Evolutionary conservation across 345 rosid species (phyloP), one percentile per base, ranked within the genome.

Genomic region (Eucalyptus coolabah): DNA sequence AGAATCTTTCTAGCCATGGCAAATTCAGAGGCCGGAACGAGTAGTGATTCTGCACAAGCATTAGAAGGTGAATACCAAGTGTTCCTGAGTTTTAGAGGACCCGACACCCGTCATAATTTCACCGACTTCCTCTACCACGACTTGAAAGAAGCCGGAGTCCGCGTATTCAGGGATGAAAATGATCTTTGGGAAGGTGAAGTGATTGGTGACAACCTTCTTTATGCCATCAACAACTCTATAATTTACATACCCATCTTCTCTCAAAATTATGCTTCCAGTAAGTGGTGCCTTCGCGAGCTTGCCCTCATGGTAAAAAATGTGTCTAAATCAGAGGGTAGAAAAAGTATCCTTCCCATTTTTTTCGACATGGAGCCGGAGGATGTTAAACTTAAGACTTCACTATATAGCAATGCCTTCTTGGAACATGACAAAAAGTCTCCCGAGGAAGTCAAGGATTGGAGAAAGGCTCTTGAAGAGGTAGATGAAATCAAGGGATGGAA

Each of bases 381-480:
- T 13, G 9, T 63, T 12, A 13, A 63, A 63, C 34, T 63, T 30
- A 30, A 63, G 3, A 28, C 17, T 12, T 1, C 67, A 6, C 32
- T 2, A 6, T 7, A 44, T 44, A 7, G 45, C 44, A 2, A 60
- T 26, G 4, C 4, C 12, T 3, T 60, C 0, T 3, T 1, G 67
- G 16, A 28, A 26, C 67, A 60, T 13, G 4, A 13, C 3, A 2
- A 0, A 0, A 6, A 13, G 9, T 60, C 0, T 60, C 17, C 17
- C 1, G 0, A 28, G 0, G 9, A 63, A 63, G 69, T 30, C 34
- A 1, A 30, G 9, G 69, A 1, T 0, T 63, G 69, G 69, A 63
- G 18, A 13, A 4, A 3, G 9, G 69, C 69, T 13, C 69, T 63
- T 63, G 5, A 0, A 63, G 3, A 0, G 16, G 69, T 30, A 4